These are phyloP conservation scores for Waltiozyma sp. DNA, from an alignment of 1,139 yeast genomes.

Conservation along the genomic window DNA sequence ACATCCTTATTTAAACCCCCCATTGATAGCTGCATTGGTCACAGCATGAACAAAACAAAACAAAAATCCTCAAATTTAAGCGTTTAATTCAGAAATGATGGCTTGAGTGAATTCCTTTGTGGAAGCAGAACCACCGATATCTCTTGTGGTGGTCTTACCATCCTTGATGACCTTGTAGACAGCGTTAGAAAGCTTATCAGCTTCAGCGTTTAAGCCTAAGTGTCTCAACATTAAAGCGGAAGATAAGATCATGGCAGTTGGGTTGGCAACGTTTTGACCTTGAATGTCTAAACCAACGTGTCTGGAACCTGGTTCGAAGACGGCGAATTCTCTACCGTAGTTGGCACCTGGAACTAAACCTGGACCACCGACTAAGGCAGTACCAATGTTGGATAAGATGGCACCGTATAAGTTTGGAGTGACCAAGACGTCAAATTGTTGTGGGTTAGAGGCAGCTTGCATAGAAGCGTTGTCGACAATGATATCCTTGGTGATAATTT, in stretches of 20 bases:
- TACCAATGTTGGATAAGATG: constrained; percentile 94
- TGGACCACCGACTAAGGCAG: constrained; percentile 97
- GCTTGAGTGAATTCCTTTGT: constrained; percentile 94
- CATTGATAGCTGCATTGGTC: too few relatives aligned
- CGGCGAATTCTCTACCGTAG: constrained; percentile 96
- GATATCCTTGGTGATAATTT: constrained; percentile 76
- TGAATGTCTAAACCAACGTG: constrained; percentile 96
- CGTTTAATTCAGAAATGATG: constrained; percentile 29
- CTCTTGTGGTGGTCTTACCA: constrained; percentile 71
- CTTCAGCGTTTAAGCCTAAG: constrained; percentile 74
- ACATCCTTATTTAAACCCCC: too few relatives aligned
- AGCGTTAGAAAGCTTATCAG: constrained; percentile 80
- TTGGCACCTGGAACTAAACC: constrained; percentile 98
- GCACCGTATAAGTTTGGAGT: constrained; percentile 98
- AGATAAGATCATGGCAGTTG: constrained; percentile 93
- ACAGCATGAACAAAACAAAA: too few relatives aligned
- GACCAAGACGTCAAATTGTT: constrained; percentile 94
- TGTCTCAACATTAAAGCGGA: constrained; percentile 90
- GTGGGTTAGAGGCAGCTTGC: constrained; percentile 98
- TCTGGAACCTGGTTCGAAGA: constrained; percentile 99
- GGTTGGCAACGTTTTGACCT: constrained; percentile 94
- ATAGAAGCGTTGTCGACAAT: constrained; percentile 98
- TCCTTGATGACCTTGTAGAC: constrained; percentile 84
- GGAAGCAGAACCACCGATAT: constrained; percentile 80
- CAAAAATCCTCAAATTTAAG: neutral